phyloP scores from a whole-genome alignment of 306 rosid genomes.

The Trifolium subterraneum region DNA sequence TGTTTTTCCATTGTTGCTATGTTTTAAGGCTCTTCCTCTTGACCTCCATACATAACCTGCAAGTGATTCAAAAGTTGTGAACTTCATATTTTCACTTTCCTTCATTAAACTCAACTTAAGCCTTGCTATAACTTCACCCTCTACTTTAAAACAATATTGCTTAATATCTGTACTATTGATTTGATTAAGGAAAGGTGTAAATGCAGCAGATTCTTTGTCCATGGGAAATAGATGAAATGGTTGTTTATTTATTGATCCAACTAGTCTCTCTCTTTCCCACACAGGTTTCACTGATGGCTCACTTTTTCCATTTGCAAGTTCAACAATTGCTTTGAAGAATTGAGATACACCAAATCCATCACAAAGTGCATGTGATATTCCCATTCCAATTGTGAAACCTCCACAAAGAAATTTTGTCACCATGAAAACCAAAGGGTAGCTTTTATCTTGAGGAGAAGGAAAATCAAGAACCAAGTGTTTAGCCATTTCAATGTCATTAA shows the following conservation, averaged over 20 bases:
- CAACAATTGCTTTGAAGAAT: not conserved
- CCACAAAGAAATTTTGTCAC: not conserved
- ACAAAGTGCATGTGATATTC: not conserved
- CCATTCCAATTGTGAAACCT: not conserved
- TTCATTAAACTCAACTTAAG: too few species aligned
- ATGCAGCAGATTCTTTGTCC: too few species aligned
- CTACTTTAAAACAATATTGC: too few species aligned
- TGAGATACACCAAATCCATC: not conserved
- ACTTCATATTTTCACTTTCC: too few species aligned
- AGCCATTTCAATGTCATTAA: not conserved
- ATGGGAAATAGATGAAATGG: too few species aligned
- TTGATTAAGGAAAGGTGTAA: too few species aligned
- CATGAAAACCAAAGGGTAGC: not conserved
- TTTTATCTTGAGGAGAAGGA: not conserved
- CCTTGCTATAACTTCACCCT: too few species aligned
- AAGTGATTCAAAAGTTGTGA: too few species aligned
- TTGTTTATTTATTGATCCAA: not conserved
- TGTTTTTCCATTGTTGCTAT: too few species aligned
- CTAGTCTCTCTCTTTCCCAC: not conserved
- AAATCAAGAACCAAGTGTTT: not conserved
- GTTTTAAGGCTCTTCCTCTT: too few species aligned
- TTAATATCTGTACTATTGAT: too few species aligned
- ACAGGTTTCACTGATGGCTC: not conserved
- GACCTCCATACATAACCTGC: too few species aligned
- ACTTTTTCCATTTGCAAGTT: not conserved